Conservation (phyloP, 2,329 filamentous ascomycete species). For the Apiospora kogelbergensis region DNA sequence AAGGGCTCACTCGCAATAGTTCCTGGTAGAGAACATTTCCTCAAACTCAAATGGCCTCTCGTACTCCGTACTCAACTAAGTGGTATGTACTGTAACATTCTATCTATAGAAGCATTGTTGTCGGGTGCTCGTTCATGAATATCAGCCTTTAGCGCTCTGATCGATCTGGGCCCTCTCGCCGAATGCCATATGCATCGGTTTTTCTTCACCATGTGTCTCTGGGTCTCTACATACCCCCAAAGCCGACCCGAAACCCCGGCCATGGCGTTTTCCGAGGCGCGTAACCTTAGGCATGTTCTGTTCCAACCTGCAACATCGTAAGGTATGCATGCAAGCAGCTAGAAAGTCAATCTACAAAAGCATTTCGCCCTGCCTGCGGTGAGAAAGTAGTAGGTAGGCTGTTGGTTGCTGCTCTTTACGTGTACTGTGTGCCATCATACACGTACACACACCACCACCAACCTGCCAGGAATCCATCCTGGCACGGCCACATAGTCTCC, state of each 20-base stretch:
- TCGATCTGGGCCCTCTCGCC: not conserved
- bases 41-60: no score
- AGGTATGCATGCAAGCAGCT: not conserved
- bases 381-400: no score
- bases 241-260: not conserved
- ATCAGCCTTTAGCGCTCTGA: not conserved
- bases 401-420: not conserved
- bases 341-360: not conserved
- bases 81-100: not conserved
- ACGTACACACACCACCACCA: not conserved
- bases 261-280: not conserved
- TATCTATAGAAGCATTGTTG: no score
- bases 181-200: not conserved
- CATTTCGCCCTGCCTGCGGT: not conserved
- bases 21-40: no score
- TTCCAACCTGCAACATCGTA: not conserved
- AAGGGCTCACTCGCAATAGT: no score
- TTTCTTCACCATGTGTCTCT: no score
- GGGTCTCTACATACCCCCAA: not conserved
- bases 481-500: not conserved
- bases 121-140: not conserved
- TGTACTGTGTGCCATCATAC: not conserved
- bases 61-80: no score
- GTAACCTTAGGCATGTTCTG: not conserved
- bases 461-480: not conserved